phyloP scores from a whole-genome alignment of 2,329 filamentous ascomycete genomes.

The Ophiosphaerella korrae region DNA sequence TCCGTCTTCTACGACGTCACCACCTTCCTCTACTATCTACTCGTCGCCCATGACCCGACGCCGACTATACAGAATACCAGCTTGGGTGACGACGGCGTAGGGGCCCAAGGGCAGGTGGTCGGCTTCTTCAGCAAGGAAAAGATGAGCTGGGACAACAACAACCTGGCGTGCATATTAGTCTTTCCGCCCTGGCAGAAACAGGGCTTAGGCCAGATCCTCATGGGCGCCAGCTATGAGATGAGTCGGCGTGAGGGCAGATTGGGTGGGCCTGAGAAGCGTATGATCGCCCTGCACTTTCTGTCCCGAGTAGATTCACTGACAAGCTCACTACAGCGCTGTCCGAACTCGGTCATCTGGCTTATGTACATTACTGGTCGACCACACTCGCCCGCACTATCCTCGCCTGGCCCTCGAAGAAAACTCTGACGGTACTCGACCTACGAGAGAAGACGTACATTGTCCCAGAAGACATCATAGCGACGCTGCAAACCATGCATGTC shows the following conservation, averaged over 20 bases:
- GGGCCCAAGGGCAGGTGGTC: conserved; percentile 62
- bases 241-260: conserved; percentile 81
- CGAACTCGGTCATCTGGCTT: conserved; percentile 80
- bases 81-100: conserved; percentile 19
- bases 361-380: conserved; percentile 83
- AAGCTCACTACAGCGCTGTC: conserved; percentile 65
- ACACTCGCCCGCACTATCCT: conserved; percentile 75
- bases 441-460: conserved; percentile 82
- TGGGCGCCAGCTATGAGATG: conserved; percentile 92
- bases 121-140: conserved; percentile 99
- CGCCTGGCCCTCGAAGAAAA: conserved; percentile 52
- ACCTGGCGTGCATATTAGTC: conserved; percentile 91
- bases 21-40: conserved; percentile 91
- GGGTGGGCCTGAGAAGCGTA: conserved; percentile 87
- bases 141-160: conserved; percentile 98
- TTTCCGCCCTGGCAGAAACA: conserved; percentile 96
- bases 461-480: conserved; percentile 78
- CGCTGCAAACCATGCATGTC: conserved; percentile 80
- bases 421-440: conserved; percentile 71
- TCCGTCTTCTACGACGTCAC: conserved; percentile 97
- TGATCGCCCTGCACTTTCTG: conserved; percentile 6
- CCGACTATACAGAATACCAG: conserved; percentile 39
- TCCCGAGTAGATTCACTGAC: conserved; percentile 8
- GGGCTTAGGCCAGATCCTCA: conserved; percentile 84
- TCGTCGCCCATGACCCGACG: conserved; percentile 71